Conservation (phyloP, 352 stramenopile genomes). For the Pythium sp. region DNA sequence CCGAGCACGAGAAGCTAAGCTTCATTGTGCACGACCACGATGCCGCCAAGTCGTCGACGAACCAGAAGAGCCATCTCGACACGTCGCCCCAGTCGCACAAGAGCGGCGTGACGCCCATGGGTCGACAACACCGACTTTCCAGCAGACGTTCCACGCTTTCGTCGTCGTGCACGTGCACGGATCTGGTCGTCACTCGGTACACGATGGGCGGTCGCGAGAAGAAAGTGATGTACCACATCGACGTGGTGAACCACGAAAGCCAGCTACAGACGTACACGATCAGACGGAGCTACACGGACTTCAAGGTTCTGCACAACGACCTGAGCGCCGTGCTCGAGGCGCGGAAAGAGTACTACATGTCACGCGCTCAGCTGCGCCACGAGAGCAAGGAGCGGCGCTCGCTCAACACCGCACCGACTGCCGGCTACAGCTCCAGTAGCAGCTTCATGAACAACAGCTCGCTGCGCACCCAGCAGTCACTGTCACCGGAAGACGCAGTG, state of each 20-base stretch:
- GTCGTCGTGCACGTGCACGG: constrained; percentile 32
- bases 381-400: constrained; percentile 18
- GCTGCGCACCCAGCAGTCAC: constrained; percentile 10
- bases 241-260: constrained; percentile 68
- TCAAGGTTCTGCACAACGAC: constrained; percentile 71
- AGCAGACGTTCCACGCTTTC: constrained; percentile 46
- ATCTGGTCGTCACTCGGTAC: constrained; percentile 71
- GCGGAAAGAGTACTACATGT: constrained; percentile 49
- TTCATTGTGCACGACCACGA: constrained; percentile 9
- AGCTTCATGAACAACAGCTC: constrained; percentile 7
- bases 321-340: constrained; percentile 68
- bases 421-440: neutral
- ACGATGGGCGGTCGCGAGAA: constrained; percentile 67
- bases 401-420: neutral
- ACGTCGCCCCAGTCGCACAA: constrained; percentile 14
- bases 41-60: constrained; percentile 7
- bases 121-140: constrained; percentile 16
- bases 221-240: constrained; percentile 88
- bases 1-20: constrained; percentile 28
- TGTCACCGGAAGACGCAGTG: constrained; percentile 35
- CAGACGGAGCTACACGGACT: constrained; percentile 80
- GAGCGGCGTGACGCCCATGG: neutral
- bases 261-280: constrained; percentile 85
- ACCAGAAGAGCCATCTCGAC: constrained; percentile 2
- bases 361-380: constrained; percentile 14